A percentile compares a stretch with the other conserved stretches of the same genome.
Evolutionary conservation across 129 eudicot genomes (phyloP).

Genomic region (Deinandra increscens): DNA sequence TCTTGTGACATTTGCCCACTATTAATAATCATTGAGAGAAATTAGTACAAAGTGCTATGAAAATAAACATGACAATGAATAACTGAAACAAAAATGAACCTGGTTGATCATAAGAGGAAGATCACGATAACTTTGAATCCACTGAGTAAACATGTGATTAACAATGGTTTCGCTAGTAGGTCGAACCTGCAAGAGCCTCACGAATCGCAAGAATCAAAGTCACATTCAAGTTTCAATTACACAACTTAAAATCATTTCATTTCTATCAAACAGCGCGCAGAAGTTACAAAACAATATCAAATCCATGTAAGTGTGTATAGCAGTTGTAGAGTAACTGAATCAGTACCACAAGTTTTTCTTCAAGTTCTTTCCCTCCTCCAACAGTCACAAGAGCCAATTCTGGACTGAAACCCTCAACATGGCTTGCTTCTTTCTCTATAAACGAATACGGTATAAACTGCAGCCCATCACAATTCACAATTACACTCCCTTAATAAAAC

Average conservation of each 20-base stretch:
- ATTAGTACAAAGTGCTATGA: conserved; percentile 1
- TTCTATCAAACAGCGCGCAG: not conserved
- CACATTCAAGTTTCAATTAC: conserved; percentile 46
- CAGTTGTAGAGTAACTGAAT: conserved; percentile 13
- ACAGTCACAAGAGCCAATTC: conserved; percentile 97
- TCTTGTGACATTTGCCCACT: conserved; percentile 99
- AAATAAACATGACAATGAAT: not conserved
- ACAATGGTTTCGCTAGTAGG: conserved; percentile 99
- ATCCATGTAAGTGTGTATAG: not conserved
- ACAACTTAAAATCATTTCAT: conserved; percentile 20
- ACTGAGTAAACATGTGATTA: conserved; percentile 98
- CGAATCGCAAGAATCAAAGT: conserved; percentile 76
- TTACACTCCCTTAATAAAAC: not conserved
- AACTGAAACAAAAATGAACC: conserved; percentile 39
- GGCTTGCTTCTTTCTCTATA: conserved; percentile 99
- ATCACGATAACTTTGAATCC: conserved; percentile 98
- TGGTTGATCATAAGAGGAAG: conserved; percentile 98
- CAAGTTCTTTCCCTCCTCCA: conserved; percentile 99
- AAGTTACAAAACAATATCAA: not conserved
- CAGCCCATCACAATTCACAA: conserved; percentile 23
- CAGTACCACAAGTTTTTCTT: conserved; percentile 98
- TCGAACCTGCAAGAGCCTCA: conserved; percentile 99
- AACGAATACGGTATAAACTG: conserved; percentile 98
- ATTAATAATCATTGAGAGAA: conserved; percentile 5
- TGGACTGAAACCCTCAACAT: conserved; percentile 98